Evolutionary conservation across 768 basidiomycete species (phyloP).

Genomic region (Hypholoma fasciculare): DNA sequence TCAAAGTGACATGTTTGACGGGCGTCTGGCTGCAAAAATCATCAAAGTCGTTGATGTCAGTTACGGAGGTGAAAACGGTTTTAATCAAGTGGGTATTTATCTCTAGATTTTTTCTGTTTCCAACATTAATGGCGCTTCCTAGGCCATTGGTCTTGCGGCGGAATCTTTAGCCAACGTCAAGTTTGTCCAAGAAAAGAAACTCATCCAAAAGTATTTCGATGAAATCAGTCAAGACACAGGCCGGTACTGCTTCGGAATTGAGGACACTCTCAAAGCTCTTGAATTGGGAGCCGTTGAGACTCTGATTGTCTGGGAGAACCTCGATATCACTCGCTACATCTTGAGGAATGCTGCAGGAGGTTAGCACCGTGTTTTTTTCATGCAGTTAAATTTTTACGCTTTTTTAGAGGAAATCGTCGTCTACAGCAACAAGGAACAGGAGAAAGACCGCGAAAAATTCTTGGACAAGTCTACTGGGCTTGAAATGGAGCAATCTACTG

Average conservation of each 20-base stretch:
- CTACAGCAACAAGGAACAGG: slow-evolving; percentile 77
- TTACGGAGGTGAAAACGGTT: slow-evolving; percentile 98
- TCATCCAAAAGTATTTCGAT: slow-evolving; percentile 98
- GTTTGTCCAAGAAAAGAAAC: slow-evolving; percentile 97
- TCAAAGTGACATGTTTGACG: slow-evolving; percentile 96
- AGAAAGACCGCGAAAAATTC: slow-evolving; percentile 95
- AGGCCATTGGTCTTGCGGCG: slow-evolving; percentile 96
- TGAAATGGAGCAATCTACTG: slow-evolving; percentile 90
- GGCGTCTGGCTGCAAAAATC: slow-evolving; percentile 81
- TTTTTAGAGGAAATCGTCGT: slow-evolving; percentile 78
- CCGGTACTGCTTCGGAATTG: slow-evolving; percentile 96
- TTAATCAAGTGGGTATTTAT: slow-evolving; percentile 79
- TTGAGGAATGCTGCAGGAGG: slow-evolving; percentile 93
- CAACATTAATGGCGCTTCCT: slow-evolving; percentile 4
- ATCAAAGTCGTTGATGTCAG: slow-evolving; percentile 99
- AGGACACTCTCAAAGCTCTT: slow-evolving; percentile 93
- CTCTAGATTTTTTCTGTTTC: neutral
- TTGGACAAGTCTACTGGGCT: slow-evolving; percentile 90
- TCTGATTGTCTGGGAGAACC: slow-evolving; percentile 97
- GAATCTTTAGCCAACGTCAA: slow-evolving; percentile 98
- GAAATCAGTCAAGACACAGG: slow-evolving; percentile 98
- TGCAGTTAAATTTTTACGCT: neutral
- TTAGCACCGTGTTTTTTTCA: slow-evolving; percentile 27
- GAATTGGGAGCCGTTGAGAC: slow-evolving; percentile 98
- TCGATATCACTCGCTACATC: slow-evolving; percentile 86